Evolutionary conservation across 768 basidiomycete genomes (phyloP).

Genomic region (Boletus reticulatus): DNA sequence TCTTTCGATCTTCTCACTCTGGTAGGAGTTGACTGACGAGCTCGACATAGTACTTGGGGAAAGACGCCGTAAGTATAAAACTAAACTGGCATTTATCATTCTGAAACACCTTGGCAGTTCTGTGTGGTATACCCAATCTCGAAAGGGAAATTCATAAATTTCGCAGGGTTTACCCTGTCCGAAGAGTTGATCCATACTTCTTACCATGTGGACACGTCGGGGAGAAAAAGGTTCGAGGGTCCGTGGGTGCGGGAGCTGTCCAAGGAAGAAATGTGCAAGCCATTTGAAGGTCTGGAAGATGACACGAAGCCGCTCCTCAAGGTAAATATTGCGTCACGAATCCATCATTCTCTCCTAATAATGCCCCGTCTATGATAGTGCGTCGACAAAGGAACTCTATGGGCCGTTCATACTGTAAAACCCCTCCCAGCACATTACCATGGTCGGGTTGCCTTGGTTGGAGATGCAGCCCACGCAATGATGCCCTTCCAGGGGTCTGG

Average conservation of each 20-base stretch:
- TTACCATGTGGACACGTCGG: slow-evolving; percentile 23
- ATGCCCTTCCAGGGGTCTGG: slow-evolving; percentile 43
- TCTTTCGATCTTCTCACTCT: neutral
- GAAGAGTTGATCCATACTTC: slow-evolving; percentile 52
- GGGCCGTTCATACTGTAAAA: slow-evolving; percentile 62
- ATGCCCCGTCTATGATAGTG: slow-evolving; percentile 37
- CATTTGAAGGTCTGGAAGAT: slow-evolving; percentile 56
- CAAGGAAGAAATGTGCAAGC: slow-evolving; percentile 41
- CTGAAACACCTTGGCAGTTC: slow-evolving; percentile 38
- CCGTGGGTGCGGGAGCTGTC: slow-evolving; percentile 51
- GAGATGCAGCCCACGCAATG: slow-evolving; percentile 45
- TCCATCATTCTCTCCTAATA: slow-evolving; percentile 1
- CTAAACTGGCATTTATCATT: neutral
- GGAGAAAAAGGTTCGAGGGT: slow-evolving; percentile 19
- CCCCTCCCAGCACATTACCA: slow-evolving; percentile 50
- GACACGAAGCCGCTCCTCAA: slow-evolving; percentile 56
- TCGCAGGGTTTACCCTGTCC: slow-evolving; percentile 53
- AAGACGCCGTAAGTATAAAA: slow-evolving; percentile 38
- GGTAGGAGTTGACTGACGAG: neutral
- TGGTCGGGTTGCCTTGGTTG: slow-evolving; percentile 49
- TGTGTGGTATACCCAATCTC: slow-evolving; percentile 62
- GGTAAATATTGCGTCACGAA: slow-evolving; percentile 30
- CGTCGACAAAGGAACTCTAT: slow-evolving; percentile 49
- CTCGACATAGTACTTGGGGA: slow-evolving; percentile 52
- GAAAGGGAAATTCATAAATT: slow-evolving; percentile 56